Percentiles rank a stretch among this genome's conserved stretches.
Evolutionary conservation across 495 filamentous ascomycete species (phyloP).

Genomic region (Talaromyces trachyspermus): DNA sequence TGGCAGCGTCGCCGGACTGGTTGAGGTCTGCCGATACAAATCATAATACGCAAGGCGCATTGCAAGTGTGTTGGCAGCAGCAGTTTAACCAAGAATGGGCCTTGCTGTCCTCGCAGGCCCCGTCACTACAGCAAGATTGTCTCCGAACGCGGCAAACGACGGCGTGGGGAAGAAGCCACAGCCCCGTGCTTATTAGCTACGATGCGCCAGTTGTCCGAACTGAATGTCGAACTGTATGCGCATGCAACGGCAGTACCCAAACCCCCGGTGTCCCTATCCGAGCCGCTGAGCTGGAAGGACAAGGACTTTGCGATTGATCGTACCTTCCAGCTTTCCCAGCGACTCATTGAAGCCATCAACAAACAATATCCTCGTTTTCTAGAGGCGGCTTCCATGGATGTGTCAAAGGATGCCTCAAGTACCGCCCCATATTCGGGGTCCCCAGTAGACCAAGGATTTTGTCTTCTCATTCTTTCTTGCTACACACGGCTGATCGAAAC

Average conservation of each 20-base stretch:
- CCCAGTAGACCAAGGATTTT: constrained; percentile 6
- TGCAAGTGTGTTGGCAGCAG: no score
- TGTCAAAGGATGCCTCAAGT: constrained; percentile 1
- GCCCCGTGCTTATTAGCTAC: neutral
- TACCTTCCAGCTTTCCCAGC: constrained; percentile 10
- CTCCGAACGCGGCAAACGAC: no score
- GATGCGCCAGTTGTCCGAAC: constrained; percentile 7
- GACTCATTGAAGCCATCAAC: constrained; percentile 8
- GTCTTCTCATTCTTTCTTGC: constrained; percentile 8
- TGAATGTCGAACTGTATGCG: constrained; percentile 10
- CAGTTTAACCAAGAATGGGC: constrained; percentile 9
- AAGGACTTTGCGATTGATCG: constrained; percentile 10
- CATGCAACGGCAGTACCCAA: constrained; percentile 5
- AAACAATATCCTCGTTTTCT: constrained; percentile 6
- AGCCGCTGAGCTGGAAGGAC: constrained; percentile 10
- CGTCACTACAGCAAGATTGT: no score
- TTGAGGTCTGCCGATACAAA: neutral
- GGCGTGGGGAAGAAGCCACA: no score
- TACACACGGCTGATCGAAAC: constrained; percentile 10
- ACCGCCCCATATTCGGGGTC: no score
- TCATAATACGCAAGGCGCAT: no score
- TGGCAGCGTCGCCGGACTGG: neutral
- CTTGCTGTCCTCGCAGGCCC: constrained; percentile 7
- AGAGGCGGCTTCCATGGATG: neutral
- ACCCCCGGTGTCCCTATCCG: constrained; percentile 2